A percentile compares a stretch with the other conserved stretches of the same genome.
Evolutionary conservation across 352 stramenopile genomes (phyloP).

Genomic region (Globisporangium uncinulatum): DNA sequence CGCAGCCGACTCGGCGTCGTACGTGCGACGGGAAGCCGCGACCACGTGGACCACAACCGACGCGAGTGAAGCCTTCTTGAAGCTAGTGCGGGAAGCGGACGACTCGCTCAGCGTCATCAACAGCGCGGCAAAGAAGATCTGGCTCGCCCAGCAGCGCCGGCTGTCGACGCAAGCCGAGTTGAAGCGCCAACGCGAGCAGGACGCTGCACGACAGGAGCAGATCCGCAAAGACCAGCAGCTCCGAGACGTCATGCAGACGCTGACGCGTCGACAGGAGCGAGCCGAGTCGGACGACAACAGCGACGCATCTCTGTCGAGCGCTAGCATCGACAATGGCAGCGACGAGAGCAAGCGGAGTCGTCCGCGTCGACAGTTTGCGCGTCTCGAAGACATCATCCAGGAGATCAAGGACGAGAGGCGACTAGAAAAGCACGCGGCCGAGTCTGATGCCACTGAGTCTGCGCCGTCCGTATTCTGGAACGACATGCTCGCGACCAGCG

Average conservation of each 20-base stretch:
- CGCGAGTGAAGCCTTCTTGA: conserved; percentile 24
- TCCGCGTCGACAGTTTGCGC: not conserved
- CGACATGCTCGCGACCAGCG: conserved; percentile 11
- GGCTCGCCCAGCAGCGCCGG: conserved; percentile 35
- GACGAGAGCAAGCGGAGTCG: not conserved
- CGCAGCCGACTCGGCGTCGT: too few relatives aligned
- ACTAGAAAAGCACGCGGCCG: not conserved
- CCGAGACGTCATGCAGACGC: conserved; percentile 23
- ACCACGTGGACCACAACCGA: not conserved
- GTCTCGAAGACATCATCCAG: conserved; percentile 45
- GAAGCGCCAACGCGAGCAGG: conserved; percentile 2
- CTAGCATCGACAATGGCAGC: not conserved
- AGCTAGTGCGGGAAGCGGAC: conserved; percentile 47
- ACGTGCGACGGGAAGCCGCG: not conserved
- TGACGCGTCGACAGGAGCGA: conserved; percentile 6
- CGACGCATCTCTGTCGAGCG: not conserved
- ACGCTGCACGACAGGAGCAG: conserved; percentile 3
- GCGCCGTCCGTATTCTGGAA: conserved; percentile 1
- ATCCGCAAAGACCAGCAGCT: conserved; percentile 15
- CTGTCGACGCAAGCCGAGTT: conserved; percentile 4
- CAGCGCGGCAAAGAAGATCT: conserved; percentile 39
- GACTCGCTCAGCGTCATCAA: conserved; percentile 76
- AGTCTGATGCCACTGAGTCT: not conserved
- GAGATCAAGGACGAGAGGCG: conserved; percentile 29
- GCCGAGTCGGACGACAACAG: conserved; percentile 2